Percentiles rank a stretch among this genome's conserved stretches.
These are phyloP conservation scores for Rhododendron vialii DNA, from an alignment of 148 eudicot species.

Conservation along the genomic window DNA sequence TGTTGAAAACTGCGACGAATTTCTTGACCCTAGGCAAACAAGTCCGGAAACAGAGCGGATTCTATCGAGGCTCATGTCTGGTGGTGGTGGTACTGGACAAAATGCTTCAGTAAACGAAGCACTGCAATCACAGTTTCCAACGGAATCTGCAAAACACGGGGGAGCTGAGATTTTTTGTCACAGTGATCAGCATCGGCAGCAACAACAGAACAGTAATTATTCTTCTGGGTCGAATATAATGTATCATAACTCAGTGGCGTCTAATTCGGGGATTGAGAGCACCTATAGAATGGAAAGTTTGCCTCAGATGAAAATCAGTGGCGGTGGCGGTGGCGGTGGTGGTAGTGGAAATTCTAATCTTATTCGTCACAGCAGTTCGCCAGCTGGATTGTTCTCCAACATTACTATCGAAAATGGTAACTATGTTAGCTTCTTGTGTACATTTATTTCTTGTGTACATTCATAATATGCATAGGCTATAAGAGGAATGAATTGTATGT, in stretches of 20 bases:
- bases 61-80: constrained; percentile 44
- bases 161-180: constrained; percentile 19
- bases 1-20: constrained; percentile 25
- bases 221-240: constrained; percentile 37
- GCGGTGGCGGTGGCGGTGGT: constrained; percentile 8
- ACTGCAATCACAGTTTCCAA: constrained; percentile 24
- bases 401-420: constrained; percentile 56
- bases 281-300: constrained; percentile 14
- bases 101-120: constrained; percentile 18
- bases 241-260: constrained; percentile 26
- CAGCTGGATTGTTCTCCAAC: constrained; percentile 72
- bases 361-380: constrained; percentile 78
- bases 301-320: constrained; percentile 38
- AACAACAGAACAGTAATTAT: constrained; percentile 25
- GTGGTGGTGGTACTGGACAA: constrained; percentile 24
- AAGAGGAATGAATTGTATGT: neutral
- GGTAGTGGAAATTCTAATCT: constrained; percentile 41
- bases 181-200: neutral
- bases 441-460: neutral
- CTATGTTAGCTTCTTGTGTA: neutral
- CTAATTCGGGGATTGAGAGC: constrained; percentile 24
- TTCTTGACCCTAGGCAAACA: constrained; percentile 45
- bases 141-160: constrained; percentile 42
- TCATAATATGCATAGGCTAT: neutral
- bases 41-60: constrained; percentile 59